phyloP scores from a whole-genome alignment of 169 alveolate genomes.

The Plasmodium ovale region DNA sequence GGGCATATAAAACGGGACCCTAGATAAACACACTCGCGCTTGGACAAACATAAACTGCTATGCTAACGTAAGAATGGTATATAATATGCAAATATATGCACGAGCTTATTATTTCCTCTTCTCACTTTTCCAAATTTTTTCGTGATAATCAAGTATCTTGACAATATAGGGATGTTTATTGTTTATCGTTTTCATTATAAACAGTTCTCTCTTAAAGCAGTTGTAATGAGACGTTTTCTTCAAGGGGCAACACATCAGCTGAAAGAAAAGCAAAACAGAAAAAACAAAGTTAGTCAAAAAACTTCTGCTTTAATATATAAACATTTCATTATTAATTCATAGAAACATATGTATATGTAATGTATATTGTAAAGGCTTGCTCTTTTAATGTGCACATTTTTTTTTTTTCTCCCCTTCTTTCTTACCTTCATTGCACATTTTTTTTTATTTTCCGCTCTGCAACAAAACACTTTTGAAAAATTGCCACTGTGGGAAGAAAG shows the following conservation, averaged over 20 bases:
- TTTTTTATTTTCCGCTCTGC: constrained; percentile 73
- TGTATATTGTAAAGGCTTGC: too few relatives aligned
- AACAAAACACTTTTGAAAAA: constrained; percentile 71
- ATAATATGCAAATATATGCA: neutral
- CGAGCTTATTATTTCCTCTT: neutral
- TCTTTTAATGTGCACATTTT: too few relatives aligned
- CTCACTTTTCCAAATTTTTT: constrained; percentile 74
- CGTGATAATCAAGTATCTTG: constrained; percentile 69
- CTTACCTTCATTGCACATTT: constrained; percentile 75
- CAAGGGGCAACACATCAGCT: constrained; percentile 73
- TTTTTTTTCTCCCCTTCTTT: neutral
- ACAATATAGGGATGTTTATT: constrained; percentile 70
- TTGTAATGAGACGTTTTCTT: constrained; percentile 71
- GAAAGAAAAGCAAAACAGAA: neutral
- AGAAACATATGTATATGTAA: too few relatives aligned
- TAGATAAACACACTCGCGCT: neutral
- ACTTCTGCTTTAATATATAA: neutral
- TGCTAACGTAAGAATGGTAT: too few relatives aligned
- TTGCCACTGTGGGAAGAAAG: constrained; percentile 51
- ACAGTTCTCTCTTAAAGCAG: constrained; percentile 64
- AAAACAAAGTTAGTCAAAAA: neutral
- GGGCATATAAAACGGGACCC: neutral
- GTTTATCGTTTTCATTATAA: constrained; percentile 72
- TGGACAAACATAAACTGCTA: constrained; percentile 3
- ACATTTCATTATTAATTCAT: neutral